Evolutionary conservation across 73 alveolate species (phyloP).

Genomic region (Paramecium primaurelia): DNA sequence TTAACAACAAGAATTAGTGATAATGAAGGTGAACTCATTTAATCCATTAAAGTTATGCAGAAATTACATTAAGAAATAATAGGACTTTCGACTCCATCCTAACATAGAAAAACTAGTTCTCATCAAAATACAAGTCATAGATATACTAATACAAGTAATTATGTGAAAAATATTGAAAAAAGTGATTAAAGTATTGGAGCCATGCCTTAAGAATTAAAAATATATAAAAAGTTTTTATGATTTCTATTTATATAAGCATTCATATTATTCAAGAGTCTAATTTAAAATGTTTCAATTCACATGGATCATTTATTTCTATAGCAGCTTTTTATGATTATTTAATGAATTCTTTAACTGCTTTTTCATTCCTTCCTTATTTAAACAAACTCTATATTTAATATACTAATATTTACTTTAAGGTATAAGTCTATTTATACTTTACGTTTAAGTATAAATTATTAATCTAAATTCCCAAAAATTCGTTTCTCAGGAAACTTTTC

Average conservation of each 20-base stretch:
- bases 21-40: conserved; percentile 19
- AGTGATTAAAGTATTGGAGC: conserved; percentile 29
- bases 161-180: conserved; percentile 8
- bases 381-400: background rate
- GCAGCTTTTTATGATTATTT: conserved; percentile 2
- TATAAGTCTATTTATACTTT: background rate
- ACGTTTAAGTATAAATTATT: background rate
- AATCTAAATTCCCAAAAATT: conserved; percentile 1
- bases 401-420: background rate
- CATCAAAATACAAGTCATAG: conserved; percentile 16
- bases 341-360: background rate
- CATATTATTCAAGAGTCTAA: background rate
- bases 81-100: conserved; percentile 18
- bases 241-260: background rate
- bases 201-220: conserved; percentile 20
- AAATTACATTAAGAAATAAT: background rate
- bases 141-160: background rate
- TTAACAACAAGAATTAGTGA: background rate
- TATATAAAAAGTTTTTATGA: conserved; percentile 37
- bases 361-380: background rate
- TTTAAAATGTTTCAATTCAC: background rate
- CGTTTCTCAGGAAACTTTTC: background rate
- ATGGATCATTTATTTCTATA: conserved; percentile 27
- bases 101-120: conserved; percentile 46
- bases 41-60: conserved; percentile 1